Conservation (phyloP, 179 eudicot species). For the Actinidia chinensis region DNA sequence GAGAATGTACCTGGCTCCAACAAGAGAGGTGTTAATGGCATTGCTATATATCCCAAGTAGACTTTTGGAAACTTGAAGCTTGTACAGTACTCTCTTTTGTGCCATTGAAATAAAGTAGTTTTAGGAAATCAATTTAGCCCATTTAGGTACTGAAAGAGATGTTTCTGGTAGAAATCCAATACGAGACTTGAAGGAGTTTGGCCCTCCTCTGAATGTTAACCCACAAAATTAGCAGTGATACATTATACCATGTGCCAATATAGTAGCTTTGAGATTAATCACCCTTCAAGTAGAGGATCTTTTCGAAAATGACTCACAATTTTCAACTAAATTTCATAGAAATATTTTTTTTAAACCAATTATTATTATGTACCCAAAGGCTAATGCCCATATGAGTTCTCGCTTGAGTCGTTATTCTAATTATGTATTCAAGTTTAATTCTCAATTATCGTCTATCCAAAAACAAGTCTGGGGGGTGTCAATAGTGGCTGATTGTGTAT, state of each 20-base stretch:
- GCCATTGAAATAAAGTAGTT: constrained; percentile 10
- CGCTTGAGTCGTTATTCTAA: not conserved
- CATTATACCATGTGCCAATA: not conserved
- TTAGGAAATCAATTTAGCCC: not conserved
- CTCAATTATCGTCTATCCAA: too few relatives aligned
- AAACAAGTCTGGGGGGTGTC: too few relatives aligned
- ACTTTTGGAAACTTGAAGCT: not conserved
- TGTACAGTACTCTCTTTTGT: not conserved
- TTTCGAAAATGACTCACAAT: not conserved
- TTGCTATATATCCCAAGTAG: not conserved
- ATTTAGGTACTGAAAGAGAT: constrained; percentile 13
- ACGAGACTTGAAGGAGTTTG: not conserved
- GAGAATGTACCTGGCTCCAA: not conserved
- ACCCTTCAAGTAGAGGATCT: not conserved
- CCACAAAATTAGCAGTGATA: too few relatives aligned
- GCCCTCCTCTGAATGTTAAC: not conserved
- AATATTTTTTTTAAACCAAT: not conserved
- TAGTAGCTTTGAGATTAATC: not conserved
- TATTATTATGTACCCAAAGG: not conserved
- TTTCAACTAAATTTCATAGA: too few relatives aligned
- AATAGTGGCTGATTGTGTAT: too few relatives aligned
- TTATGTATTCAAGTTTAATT: not conserved
- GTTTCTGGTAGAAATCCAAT: constrained; percentile 11
- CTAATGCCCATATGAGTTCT: too few relatives aligned
- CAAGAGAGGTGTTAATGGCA: not conserved